phyloP scores from a whole-genome alignment of 257 asterid species.

The Solanum bulbocastanum region DNA sequence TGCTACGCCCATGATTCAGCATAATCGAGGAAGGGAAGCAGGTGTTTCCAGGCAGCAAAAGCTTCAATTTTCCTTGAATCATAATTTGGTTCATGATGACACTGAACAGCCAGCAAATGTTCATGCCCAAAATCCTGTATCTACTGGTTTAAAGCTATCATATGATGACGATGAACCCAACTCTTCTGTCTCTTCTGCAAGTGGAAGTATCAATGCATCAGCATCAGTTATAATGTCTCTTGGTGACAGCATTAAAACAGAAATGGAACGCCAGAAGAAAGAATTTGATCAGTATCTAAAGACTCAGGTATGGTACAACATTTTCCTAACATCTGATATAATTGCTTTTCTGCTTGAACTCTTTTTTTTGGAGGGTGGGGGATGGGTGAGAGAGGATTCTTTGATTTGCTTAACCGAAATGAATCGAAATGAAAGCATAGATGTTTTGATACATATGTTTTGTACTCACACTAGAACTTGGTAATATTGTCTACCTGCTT shows the following conservation, averaged over 20 bases:
- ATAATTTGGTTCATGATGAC: conserved; percentile 33
- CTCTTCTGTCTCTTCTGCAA: conserved; percentile 65
- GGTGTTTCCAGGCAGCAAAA: conserved; percentile 40
- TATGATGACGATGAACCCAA: conserved; percentile 74
- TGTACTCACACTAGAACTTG: not conserved
- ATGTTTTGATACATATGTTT: not conserved
- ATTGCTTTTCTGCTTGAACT: not conserved
- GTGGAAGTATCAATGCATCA: conserved; percentile 41
- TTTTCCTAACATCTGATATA: not conserved
- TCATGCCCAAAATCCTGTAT: conserved; percentile 53
- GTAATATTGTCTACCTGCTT: not conserved
- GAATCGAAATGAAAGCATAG: not conserved
- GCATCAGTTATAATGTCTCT: conserved; percentile 47
- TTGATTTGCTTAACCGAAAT: not conserved
- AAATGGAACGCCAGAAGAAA: conserved; percentile 49
- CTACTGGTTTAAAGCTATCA: conserved; percentile 81
- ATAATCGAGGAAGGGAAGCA: conserved; percentile 28
- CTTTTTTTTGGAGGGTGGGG: not conserved
- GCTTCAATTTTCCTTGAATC: conserved; percentile 43
- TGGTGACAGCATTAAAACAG: conserved; percentile 41
- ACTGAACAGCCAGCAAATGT: conserved; percentile 27
- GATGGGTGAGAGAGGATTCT: not conserved
- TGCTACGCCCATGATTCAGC: conserved; percentile 21
- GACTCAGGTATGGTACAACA: conserved; percentile 46
- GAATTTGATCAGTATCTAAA: conserved; percentile 54